phyloP scores from a whole-genome alignment of 179 eudicot genomes.

The Heliamphora pulchella region DNA sequence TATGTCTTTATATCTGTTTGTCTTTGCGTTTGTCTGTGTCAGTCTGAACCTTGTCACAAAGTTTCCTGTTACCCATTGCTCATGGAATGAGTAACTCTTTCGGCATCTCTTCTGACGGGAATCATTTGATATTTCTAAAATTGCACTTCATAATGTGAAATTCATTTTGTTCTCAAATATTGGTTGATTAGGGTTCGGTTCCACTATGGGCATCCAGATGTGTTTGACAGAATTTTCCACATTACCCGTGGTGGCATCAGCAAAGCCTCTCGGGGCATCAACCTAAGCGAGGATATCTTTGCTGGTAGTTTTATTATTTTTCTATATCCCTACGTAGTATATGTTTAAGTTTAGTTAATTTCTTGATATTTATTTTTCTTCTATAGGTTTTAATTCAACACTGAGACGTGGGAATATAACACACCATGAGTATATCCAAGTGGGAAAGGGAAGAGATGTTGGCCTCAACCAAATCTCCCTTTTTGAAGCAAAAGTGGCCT shows the following conservation, averaged over 20 bases:
- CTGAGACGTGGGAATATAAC: slow-evolving; percentile 78
- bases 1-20: no score
- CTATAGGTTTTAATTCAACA: slow-evolving; percentile 78
- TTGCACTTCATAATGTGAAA: background rate
- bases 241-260: slow-evolving; percentile 98
- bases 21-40: no score
- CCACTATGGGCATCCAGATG: slow-evolving; percentile 70
- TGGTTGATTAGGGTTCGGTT: slow-evolving; percentile 68
- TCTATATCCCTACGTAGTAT: background rate
- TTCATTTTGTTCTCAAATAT: background rate
- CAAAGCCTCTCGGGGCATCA: slow-evolving; percentile 85
- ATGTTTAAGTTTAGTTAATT: background rate
- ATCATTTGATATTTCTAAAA: background rate
- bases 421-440: slow-evolving; percentile 95
- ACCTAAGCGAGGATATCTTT: slow-evolving; percentile 91
- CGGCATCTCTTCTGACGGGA: background rate
- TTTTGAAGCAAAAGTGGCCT: slow-evolving; percentile 96
- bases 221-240: slow-evolving; percentile 54
- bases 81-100: no score
- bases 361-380: slow-evolving; percentile 12
- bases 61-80: no score
- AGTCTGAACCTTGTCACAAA: background rate
- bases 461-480: slow-evolving; percentile 94
- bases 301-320: slow-evolving; percentile 44
- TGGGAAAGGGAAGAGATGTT: slow-evolving; percentile 94